Percentiles rank a stretch among this genome's conserved stretches.
phyloP scores from a whole-genome alignment of 192 early-diverging fungal species.

The Linnemannia elongata region DNA sequence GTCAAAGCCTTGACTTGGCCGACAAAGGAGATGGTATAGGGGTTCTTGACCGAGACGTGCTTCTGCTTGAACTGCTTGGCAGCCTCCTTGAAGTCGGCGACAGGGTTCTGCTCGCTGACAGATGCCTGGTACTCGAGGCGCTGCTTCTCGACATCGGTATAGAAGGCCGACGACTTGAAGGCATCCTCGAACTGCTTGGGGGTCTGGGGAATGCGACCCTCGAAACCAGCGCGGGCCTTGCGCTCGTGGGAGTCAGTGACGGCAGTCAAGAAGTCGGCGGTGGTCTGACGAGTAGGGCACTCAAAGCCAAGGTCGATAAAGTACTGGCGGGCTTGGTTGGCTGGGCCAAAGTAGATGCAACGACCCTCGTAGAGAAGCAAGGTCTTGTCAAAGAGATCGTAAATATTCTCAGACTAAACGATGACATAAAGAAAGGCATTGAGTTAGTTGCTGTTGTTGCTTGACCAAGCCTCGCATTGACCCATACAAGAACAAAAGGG shows the following conservation, averaged over 20 bases:
- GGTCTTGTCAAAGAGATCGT: slow-evolving; percentile 78
- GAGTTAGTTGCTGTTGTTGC: background rate
- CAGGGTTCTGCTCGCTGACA: slow-evolving; percentile 47
- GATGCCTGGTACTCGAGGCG: slow-evolving; percentile 60
- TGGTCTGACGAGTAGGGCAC: slow-evolving; percentile 76
- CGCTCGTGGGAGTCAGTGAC: slow-evolving; percentile 74
- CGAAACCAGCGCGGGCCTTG: slow-evolving; percentile 68
- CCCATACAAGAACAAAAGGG: background rate
- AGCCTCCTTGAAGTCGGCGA: slow-evolving; percentile 60
- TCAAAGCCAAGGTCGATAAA: slow-evolving; percentile 74
- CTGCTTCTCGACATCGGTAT: slow-evolving; percentile 53
- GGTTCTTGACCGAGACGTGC: slow-evolving; percentile 64
- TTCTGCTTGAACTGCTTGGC: slow-evolving; percentile 71
- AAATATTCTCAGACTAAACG: slow-evolving; percentile 77
- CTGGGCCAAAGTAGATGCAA: slow-evolving; percentile 79
- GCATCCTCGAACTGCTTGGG: slow-evolving; percentile 74
- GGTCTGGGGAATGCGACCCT: slow-evolving; percentile 67
- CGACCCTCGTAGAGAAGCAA: slow-evolving; percentile 77
- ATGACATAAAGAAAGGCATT: background rate
- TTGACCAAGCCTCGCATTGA: background rate
- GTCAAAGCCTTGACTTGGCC: slow-evolving; percentile 73
- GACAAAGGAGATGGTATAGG: slow-evolving; percentile 74
- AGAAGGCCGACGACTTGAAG: slow-evolving; percentile 64
- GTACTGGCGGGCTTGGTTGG: slow-evolving; percentile 67
- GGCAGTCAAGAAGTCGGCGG: slow-evolving; percentile 81